A percentile compares a stretch with the other conserved stretches of the same genome.
These are phyloP conservation scores for Exophiala dermatitidis DNA, from an alignment of 2,329 filamentous ascomycete genomes.

Conservation along the genomic window DNA sequence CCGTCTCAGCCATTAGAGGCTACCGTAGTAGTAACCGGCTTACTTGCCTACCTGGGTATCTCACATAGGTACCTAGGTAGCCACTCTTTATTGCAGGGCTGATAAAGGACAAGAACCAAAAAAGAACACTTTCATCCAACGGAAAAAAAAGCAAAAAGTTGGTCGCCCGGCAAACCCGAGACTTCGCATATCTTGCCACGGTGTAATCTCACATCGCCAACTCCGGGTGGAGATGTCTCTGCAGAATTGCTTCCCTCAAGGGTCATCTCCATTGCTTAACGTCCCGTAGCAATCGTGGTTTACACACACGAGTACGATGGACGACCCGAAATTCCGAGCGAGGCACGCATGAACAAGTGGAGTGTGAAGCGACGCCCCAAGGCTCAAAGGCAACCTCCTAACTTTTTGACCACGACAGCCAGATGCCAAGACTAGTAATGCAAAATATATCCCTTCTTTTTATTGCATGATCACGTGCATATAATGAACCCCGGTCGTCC, in stretches of 20 bases:
- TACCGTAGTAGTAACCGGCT: too few species aligned
- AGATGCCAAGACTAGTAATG: constrained; percentile 11
- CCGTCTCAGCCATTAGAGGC: too few species aligned
- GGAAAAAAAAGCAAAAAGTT: constrained; percentile 30
- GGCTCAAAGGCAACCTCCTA: constrained; percentile 24
- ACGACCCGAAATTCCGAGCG: constrained; percentile 50
- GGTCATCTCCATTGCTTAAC: constrained; percentile 48
- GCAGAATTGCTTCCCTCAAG: constrained; percentile 56
- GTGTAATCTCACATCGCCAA: constrained; percentile 51
- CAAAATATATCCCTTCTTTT: constrained; percentile 11
- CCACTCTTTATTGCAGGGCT: too few species aligned
- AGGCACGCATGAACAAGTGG: constrained; percentile 40
- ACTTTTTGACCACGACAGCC: constrained; percentile 27
- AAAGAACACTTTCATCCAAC: neutral
- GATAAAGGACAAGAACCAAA: too few species aligned
- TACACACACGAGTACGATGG: constrained; percentile 49
- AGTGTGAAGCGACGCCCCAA: constrained; percentile 24
- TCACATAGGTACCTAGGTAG: too few species aligned
- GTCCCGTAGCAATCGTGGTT: constrained; percentile 47
- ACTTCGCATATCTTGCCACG: constrained; percentile 32
- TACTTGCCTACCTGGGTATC: too few species aligned
- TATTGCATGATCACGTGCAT: neutral
- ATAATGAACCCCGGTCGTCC: too few species aligned
- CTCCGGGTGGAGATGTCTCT: constrained; percentile 49
- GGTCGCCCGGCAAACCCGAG: constrained; percentile 27